A percentile compares a stretch with the other conserved stretches of the same genome.
These are phyloP conservation scores for Neurospora crassa DNA, from an alignment of 2,329 filamentous ascomycete species.

Conservation along the genomic window DNA sequence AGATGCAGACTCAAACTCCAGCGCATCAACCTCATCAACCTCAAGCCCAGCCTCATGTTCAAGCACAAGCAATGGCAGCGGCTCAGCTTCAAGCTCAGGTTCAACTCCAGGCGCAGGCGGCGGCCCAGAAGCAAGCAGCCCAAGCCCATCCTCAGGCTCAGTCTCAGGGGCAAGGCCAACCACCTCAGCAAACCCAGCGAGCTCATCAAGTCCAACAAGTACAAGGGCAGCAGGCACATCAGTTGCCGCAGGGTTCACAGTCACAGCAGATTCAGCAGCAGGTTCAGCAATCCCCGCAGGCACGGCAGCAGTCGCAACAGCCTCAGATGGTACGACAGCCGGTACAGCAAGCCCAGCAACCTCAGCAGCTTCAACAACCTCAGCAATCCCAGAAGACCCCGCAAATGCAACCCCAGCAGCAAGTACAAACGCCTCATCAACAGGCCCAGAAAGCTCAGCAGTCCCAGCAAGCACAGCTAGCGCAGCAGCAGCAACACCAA, in stretches of 20 bases:
- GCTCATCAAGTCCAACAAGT: background rate
- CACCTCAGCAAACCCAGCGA: background rate
- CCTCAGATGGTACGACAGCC: background rate
- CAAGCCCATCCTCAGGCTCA: background rate
- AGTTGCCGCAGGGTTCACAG: background rate
- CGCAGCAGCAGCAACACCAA: slow-evolving; percentile 18
- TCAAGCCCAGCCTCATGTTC: background rate
- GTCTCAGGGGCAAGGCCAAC: background rate
- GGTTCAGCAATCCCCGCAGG: background rate
- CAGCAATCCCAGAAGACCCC: background rate
- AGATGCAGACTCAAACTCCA: background rate
- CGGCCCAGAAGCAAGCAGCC: background rate
- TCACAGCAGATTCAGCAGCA: slow-evolving; percentile 5
- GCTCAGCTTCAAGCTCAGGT: background rate
- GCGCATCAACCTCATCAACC: background rate
- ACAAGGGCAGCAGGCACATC: background rate
- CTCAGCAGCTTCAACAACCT: background rate
- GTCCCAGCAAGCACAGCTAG: slow-evolving; percentile 13
- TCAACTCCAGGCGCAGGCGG: background rate
- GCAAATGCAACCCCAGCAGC: background rate
- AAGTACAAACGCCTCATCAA: background rate
- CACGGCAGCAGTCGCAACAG: background rate
- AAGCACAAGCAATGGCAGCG: background rate
- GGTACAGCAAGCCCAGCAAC: background rate
- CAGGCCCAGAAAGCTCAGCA: slow-evolving; percentile 8